phyloP scores from a whole-genome alignment of 108 stramenopile genomes.

The Fragilaria crotonensis region DNA sequence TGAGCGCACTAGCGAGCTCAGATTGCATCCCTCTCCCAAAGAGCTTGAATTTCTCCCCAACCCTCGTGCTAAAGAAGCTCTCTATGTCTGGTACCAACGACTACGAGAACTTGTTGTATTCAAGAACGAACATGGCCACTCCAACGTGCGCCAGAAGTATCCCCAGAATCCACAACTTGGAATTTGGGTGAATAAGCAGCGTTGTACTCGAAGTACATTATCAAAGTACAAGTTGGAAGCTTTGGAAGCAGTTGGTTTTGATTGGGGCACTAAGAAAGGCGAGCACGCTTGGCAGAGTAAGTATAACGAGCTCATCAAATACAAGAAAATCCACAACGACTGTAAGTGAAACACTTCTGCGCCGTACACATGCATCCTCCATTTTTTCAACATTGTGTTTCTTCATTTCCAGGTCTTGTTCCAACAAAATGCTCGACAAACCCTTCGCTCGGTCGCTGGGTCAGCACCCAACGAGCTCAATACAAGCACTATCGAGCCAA shows the following conservation, averaged over 20 bases:
- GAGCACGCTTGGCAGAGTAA: neutral
- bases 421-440: neutral
- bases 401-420: no score
- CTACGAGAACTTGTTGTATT: conserved; percentile 30
- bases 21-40: no score
- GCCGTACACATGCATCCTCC: no score
- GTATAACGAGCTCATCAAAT: neutral
- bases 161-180: conserved; percentile 27
- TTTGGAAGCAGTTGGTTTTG: neutral
- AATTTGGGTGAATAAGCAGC: conserved; percentile 36
- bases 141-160: conserved; percentile 59
- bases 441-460: conserved; percentile 1
- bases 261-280: conserved; percentile 2
- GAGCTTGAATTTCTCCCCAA: no score
- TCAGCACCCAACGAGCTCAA: neutral
- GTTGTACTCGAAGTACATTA: conserved; percentile 27
- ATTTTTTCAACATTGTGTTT: no score
- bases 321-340: neutral
- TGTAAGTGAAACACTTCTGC: no score
- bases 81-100: conserved; percentile 35
- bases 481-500: neutral
- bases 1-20: no score
- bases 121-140: conserved; percentile 30
- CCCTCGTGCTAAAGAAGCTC: conserved; percentile 8
- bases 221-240: conserved; percentile 13